Conservation (phyloP, 2,329 filamentous ascomycete genomes). For the Arthrinium puccinioides region DNA sequence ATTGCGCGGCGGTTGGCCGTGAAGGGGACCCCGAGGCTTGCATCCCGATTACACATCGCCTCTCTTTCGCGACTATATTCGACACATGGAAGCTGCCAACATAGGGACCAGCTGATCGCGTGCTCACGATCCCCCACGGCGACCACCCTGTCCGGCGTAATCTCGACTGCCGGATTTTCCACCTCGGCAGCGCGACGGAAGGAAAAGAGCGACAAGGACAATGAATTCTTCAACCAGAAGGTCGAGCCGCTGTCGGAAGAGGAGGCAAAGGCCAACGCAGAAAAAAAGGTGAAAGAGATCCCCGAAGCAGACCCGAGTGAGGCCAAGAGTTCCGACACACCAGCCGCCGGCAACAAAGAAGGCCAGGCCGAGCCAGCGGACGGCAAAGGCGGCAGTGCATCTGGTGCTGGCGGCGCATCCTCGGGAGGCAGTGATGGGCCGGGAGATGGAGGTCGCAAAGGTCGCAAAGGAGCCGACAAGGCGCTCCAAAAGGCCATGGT, state of each 20-base stretch:
- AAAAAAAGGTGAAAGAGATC: conserved; percentile 34
- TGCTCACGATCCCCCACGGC: conserved; percentile 11
- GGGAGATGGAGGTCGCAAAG: conserved; percentile 61
- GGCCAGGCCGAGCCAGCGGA: conserved; percentile 36
- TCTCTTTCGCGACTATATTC: conserved; percentile 16
- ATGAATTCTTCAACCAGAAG: conserved; percentile 41
- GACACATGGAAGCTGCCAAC: conserved; percentile 9
- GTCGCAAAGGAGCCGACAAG: conserved; percentile 62
- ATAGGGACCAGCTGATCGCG: conserved; percentile 12
- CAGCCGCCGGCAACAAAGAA: conserved; percentile 38
- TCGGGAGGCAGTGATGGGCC: conserved; percentile 48
- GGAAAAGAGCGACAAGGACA: conserved; percentile 37
- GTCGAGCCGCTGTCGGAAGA: conserved; percentile 45
- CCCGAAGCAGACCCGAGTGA: conserved; percentile 40
- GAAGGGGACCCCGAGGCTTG: conserved; percentile 13
- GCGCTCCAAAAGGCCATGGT: conserved; percentile 81
- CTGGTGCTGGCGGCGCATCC: conserved; percentile 38
- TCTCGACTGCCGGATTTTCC: conserved; percentile 25
- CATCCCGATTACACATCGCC: conserved; percentile 12
- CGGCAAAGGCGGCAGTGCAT: conserved; percentile 51
- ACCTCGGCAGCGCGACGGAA: conserved; percentile 27
- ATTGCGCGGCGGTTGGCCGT: conserved; percentile 21
- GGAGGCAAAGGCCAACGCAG: conserved; percentile 42
- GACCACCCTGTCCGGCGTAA: conserved; percentile 4
- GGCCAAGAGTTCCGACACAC: conserved; percentile 34